Evolutionary conservation across 495 filamentous ascomycete species (phyloP).

Genomic region (Venustampulla echinocandica): DNA sequence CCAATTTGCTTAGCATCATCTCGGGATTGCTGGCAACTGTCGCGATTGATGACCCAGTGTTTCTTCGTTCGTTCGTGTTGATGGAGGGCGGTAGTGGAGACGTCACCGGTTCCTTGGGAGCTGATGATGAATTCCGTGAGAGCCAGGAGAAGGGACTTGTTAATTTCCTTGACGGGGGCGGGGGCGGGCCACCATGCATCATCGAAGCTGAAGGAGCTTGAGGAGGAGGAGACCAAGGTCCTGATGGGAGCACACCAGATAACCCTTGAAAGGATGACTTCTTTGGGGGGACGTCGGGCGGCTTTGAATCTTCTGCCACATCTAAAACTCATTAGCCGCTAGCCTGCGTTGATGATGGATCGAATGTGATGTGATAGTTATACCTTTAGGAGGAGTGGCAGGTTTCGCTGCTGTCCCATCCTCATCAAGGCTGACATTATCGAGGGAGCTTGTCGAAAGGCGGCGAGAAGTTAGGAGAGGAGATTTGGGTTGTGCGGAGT

Average conservation of each 20-base stretch:
- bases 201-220: conserved; percentile 31
- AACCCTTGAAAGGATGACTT: conserved; percentile 34
- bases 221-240: conserved; percentile 42
- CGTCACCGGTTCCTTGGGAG: conserved; percentile 51
- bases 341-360: too few relatives aligned
- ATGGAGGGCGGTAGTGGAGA: conserved; percentile 34
- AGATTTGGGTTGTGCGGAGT: conserved; percentile 36
- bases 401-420: conserved; percentile 26
- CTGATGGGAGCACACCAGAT: conserved; percentile 42
- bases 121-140: conserved; percentile 56
- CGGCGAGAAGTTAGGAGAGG: conserved; percentile 52
- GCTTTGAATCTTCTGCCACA: conserved; percentile 17
- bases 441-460: conserved; percentile 55
- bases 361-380: background rate
- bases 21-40: conserved; percentile 68
- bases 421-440: conserved; percentile 62
- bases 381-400: conserved; percentile 17
- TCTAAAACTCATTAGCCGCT: background rate
- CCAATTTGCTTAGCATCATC: conserved; percentile 59
- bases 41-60: conserved; percentile 67
- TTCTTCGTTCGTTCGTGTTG: conserved; percentile 41
- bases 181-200: conserved; percentile 26
- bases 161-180: conserved; percentile 49
- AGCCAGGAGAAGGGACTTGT: conserved; percentile 81
- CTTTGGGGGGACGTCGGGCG: conserved; percentile 8